Base-by-base conservation (phyloP, 2,329 filamentous ascomycete genomes). In the Botrytis medusae region DNA sequence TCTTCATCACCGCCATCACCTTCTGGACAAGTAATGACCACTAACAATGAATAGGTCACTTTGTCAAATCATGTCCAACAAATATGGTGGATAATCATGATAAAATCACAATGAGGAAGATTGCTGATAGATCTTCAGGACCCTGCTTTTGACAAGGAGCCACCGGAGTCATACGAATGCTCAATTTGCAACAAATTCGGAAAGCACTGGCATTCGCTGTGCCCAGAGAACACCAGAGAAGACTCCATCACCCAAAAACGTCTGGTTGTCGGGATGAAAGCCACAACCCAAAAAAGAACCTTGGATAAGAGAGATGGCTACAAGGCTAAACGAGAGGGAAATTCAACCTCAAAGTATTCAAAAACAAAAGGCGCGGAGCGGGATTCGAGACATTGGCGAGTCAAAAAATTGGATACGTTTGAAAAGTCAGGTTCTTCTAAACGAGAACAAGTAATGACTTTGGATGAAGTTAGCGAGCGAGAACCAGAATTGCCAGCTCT, bases 61-160 rank as follows among this genome's bases (percentile, higher is more conserved):
- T 76, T 74, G 76, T 84, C 29, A 77, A 82, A 69, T 48, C 78
- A 2, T 85, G 84, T 70, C 84, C 84, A 29, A 85, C 84, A 2
- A 84, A 83, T 73, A 61, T 84, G n/a, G 71, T 72, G 37, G 9
- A 48, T 63, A 40, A 54, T 32, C 42, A 65, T 51, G 20, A 29
- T 42, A 14, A 29, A 48, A 54, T 6, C 4, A 42, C 59, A 48
- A 40, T 32, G 12, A 42, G n/a, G 44, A 54, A 29, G 14, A 63
- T 46, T 63, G 40, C 69, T 71, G 44, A 71, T n/a, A 46, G 14
- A 63, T 20, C 29, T 42, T 8, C 20, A 72, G 67, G 82, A 85
- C 72, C 81, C 83, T 16, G 42, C 71, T 2, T 83, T 77, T 71
- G 84, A 85, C 72, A 74, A 44, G 65, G 72, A 74, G 44, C 83